These are phyloP conservation scores for Apophysomyces elegans DNA, from an alignment of 371 early-diverging fungal species.

Conservation along the genomic window DNA sequence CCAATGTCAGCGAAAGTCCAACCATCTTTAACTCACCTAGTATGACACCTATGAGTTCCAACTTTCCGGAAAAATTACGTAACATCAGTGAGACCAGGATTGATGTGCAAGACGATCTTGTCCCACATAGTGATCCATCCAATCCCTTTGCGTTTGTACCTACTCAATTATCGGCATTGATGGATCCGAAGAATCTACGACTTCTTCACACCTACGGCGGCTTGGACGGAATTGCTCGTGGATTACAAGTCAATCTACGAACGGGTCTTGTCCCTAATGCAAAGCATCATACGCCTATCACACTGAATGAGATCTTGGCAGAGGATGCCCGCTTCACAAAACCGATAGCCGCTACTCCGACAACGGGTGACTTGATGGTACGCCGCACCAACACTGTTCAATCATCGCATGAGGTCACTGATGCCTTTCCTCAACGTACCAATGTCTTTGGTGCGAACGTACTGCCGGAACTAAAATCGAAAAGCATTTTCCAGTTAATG, in stretches of 20 bases:
- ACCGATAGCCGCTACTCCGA: no score
- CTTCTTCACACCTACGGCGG: conserved; percentile 54
- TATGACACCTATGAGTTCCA: conserved; percentile 4
- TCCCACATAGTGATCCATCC: conserved; percentile 42
- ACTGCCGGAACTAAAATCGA: conserved; percentile 69
- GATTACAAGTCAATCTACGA: conserved; percentile 54
- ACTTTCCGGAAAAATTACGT: background rate
- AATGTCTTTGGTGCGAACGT: conserved; percentile 67
- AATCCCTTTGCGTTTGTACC: conserved; percentile 62
- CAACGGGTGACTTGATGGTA: background rate
- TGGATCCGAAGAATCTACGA: conserved; percentile 63
- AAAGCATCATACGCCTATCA: conserved; percentile 19
- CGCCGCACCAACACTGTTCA: background rate
- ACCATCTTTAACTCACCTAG: background rate
- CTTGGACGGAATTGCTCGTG: conserved; percentile 53
- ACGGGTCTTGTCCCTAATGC: conserved; percentile 48
- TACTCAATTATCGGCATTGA: conserved; percentile 49
- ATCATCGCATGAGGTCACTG: background rate
- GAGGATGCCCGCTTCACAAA: background rate
- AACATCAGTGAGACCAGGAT: background rate
- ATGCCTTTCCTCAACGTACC: conserved; percentile 39
- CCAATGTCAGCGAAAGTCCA: conserved; percentile 2
- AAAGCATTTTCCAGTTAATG: conserved; percentile 73
- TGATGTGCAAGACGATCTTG: conserved; percentile 1
- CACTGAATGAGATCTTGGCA: conserved; percentile 26